Evolutionary conservation across 176 grass and related monocot genomes (phyloP).

Genomic region (Paspalum notatum): DNA sequence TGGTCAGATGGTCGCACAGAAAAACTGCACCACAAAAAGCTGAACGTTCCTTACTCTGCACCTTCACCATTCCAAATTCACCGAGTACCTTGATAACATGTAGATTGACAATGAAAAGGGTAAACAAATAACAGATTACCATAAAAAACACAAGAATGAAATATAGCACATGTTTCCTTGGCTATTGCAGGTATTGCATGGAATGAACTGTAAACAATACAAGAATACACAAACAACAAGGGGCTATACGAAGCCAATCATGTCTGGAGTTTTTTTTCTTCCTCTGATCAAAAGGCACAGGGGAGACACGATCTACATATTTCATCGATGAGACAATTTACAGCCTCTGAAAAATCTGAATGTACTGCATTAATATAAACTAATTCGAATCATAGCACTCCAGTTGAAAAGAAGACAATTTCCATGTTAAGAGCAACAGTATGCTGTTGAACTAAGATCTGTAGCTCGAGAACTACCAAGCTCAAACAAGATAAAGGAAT

Average conservation of each 20-base stretch:
- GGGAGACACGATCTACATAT: neutral
- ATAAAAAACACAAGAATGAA: constrained; percentile 6
- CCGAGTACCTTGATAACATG: constrained; percentile 50
- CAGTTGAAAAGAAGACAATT: neutral
- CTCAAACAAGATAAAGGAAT: neutral
- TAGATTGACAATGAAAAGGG: constrained; percentile 3
- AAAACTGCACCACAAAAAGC: constrained; percentile 56
- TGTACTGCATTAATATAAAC: neutral
- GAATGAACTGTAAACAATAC: neutral
- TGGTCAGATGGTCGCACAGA: constrained; percentile 43
- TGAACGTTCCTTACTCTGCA: constrained; percentile 25
- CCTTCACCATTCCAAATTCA: constrained; percentile 39
- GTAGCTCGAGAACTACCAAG: neutral
- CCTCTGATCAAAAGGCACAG: neutral
- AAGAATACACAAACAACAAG: constrained; percentile 29
- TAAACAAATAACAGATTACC: constrained; percentile 20
- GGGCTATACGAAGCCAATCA: neutral
- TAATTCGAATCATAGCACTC: neutral
- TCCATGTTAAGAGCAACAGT: neutral
- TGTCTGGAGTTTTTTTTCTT: neutral
- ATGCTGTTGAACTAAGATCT: neutral
- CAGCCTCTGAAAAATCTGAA: neutral
- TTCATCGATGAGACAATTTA: neutral
- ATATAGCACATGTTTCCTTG: constrained; percentile 6
- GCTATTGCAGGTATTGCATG: constrained; percentile 19